A percentile compares a stretch with the other conserved stretches of the same genome.
These are phyloP conservation scores for Eurotiales sp. DNA, from an alignment of 2,329 filamentous ascomycete species.

Conservation along the genomic window DNA sequence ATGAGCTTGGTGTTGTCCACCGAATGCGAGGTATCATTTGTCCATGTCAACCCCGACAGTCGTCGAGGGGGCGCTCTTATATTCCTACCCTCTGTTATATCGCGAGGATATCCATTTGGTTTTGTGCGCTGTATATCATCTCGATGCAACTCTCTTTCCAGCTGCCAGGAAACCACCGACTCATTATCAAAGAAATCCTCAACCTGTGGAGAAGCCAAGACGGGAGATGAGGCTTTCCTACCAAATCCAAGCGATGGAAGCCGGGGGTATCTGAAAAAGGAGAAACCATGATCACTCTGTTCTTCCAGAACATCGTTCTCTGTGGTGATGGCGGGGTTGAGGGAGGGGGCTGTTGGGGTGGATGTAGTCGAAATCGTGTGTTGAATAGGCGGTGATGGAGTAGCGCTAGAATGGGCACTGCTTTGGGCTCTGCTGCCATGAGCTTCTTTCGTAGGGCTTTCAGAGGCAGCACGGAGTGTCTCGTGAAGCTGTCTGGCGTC, in stretches of 20 bases:
- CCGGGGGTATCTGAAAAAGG: slow-evolving; percentile 12
- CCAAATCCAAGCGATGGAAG: slow-evolving; percentile 9
- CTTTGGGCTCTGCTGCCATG: neutral
- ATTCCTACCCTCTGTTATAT: slow-evolving; percentile 24
- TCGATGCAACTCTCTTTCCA: slow-evolving; percentile 35
- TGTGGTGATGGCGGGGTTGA: slow-evolving; percentile 19
- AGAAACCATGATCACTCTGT: slow-evolving; percentile 13
- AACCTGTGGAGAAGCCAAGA: slow-evolving; percentile 19
- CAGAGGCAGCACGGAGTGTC: slow-evolving; percentile 24
- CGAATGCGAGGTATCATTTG: slow-evolving; percentile 7
- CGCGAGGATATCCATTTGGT: slow-evolving; percentile 21
- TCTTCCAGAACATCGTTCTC: slow-evolving; percentile 3
- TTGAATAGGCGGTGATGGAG: slow-evolving; percentile 32
- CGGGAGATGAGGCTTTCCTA: slow-evolving; percentile 11
- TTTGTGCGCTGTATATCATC: slow-evolving; percentile 34
- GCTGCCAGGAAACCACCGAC: slow-evolving; percentile 30
- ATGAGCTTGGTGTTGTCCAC: neutral
- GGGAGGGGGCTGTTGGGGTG: slow-evolving; percentile 26
- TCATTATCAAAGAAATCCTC: slow-evolving; percentile 28
- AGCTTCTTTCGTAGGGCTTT: slow-evolving; percentile 16
- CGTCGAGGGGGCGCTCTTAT: slow-evolving; percentile 36
- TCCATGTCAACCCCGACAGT: slow-evolving; percentile 17
- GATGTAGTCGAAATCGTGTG: slow-evolving; percentile 26
- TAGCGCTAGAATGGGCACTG: slow-evolving; percentile 16
- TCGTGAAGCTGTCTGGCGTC: slow-evolving; percentile 14